phyloP scores from a whole-genome alignment of 352 stramenopile genomes.

The Aphanomyces cochlioides region DNA sequence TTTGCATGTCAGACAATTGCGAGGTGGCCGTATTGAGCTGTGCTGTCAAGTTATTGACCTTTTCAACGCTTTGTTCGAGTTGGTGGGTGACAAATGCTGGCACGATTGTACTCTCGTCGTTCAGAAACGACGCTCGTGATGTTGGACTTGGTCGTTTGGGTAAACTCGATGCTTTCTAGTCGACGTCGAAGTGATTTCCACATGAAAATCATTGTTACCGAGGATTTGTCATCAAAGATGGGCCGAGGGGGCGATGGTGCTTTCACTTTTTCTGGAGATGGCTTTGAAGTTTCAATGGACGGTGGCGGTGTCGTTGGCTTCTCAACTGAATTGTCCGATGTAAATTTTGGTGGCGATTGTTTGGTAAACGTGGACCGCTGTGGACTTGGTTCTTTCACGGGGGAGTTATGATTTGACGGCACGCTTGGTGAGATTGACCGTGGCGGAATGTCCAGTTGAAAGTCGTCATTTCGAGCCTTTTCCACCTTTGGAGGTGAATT shows the following conservation, averaged over 20 bases:
- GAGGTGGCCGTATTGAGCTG: slow-evolving; percentile 10
- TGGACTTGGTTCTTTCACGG: background rate
- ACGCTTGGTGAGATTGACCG: background rate
- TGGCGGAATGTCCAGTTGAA: background rate
- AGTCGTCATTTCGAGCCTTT: background rate
- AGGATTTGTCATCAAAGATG: no score
- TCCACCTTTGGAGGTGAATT: background rate
- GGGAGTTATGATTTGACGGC: background rate
- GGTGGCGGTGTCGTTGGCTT: no score
- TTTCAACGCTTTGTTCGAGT: slow-evolving; percentile 19
- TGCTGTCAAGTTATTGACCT: background rate
- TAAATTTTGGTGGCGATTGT: no score
- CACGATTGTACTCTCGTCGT: slow-evolving; percentile 24
- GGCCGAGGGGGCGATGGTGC: no score
- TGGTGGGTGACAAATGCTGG: slow-evolving; percentile 23
- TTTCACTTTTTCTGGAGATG: no score
- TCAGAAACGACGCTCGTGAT: slow-evolving; percentile 18
- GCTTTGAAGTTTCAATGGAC: no score
- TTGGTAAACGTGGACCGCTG: background rate
- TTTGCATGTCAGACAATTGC: background rate
- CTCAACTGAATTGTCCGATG: no score
- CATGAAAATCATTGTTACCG: no score
- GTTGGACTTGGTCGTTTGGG: slow-evolving; percentile 16
- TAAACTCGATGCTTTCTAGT: background rate
- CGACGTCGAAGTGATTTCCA: no score